Base-by-base conservation (phyloP, 1,139 yeast species). In the Yarrowia galli region DNA sequence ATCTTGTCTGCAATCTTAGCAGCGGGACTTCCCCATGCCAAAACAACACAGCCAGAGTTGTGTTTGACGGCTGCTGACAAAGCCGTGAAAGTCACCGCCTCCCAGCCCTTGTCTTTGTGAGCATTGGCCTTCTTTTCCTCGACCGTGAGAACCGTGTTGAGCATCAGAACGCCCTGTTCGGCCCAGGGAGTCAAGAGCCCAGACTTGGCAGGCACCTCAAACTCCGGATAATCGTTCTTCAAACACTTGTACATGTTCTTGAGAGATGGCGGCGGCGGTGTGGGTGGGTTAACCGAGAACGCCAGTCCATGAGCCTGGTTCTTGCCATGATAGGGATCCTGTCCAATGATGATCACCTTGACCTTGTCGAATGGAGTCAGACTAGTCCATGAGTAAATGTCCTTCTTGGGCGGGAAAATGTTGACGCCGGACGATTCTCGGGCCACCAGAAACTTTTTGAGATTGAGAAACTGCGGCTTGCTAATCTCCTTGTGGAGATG, bases 251-350 rank as follows among this genome's bases (percentile, higher is more conserved):
- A 96, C 69, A 95, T 96, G 75, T 95, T 95, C 67, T 86, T 82
- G 71, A 95, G 81, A 1, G 98, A 92, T 1, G 99, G 99, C 1
- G 99, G 99, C 0, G 97, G 86, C 6, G 81, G 85, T 0, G 92
- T 88, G 2, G 97, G 97, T 42, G 91, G 89, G 65, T 87, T 82
- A 1, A 95, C 99, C 15, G 96, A 89, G 74, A 95, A 95, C 6
- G 99, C 98, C 36, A 95, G 81, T 0, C 99, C 99, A 75, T 95
- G 99, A 0, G 99, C 99, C 77, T 95, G 99, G 74, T 91, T 90
- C 73, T 78, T 79, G 75, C 92, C 92, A 77, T 96, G 99, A 76
- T 95, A 95, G 0, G 99, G 99, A 76, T 95, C 99, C 77, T 95
- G 99, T 0, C 99, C 99, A 58, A 96, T 81, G 20, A 96, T 83